A percentile compares a stretch with the other conserved stretches of the same genome.
Evolutionary conservation across 345 rosid species (phyloP).

Genomic region (Psidium guajava): DNA sequence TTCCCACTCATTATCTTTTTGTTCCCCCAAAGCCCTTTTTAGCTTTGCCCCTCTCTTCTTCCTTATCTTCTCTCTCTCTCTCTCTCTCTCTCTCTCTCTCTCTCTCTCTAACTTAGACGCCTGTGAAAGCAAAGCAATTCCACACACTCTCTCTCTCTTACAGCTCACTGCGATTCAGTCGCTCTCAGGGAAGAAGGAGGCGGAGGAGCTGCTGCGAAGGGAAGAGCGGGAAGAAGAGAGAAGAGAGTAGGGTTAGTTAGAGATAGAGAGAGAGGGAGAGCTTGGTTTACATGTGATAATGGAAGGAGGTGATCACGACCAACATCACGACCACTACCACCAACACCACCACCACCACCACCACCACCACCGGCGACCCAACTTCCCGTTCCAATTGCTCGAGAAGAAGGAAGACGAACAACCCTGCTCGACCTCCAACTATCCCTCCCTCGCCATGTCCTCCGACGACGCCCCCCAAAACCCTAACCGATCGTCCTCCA

Average conservation of each 20-base stretch:
- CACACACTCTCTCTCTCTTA: not conserved
- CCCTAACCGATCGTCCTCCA: constrained; percentile 15
- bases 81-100: not conserved
- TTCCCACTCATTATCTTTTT: constrained; percentile 79
- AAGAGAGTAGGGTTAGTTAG: not conserved
- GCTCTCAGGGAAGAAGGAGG: not conserved
- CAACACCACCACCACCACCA: constrained; percentile 32
- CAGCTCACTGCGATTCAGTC: not conserved
- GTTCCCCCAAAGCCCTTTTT: constrained; percentile 52
- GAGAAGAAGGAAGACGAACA: constrained; percentile 71
- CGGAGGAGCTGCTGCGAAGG: not conserved
- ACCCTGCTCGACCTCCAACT: constrained; percentile 45
- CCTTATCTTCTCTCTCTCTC: not conserved
- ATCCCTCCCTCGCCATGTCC: constrained; percentile 37
- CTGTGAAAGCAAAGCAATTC: not conserved
- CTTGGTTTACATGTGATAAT: constrained; percentile 16
- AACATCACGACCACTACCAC: constrained; percentile 37
- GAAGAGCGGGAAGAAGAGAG: not conserved
- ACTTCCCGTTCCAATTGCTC: constrained; percentile 73
- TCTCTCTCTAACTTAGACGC: not conserved
- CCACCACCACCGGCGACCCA: constrained; percentile 42
- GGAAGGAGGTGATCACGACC: constrained; percentile 59
- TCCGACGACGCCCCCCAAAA: constrained; percentile 3
- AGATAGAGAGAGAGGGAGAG: not conserved
- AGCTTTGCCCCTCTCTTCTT: constrained; percentile 4